Evolutionary conservation across 495 filamentous ascomycete species (phyloP).

Genomic region (Tuber indicum): DNA sequence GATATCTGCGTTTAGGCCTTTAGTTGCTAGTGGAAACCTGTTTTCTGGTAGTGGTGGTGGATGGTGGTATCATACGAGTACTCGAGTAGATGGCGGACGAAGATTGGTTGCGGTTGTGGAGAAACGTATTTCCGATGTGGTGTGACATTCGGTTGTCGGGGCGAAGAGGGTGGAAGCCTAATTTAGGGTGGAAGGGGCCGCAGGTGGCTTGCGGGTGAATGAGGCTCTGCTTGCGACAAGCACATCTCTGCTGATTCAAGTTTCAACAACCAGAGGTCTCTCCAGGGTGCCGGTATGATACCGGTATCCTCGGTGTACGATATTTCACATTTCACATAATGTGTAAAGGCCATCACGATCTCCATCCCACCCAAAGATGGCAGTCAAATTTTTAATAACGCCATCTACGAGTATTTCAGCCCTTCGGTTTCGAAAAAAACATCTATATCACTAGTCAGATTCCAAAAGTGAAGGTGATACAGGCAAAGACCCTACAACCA

Average conservation of each 20-base stretch:
- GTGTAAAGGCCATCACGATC: background rate
- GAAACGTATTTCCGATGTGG: background rate
- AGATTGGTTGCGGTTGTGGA: background rate
- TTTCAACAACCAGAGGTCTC: background rate
- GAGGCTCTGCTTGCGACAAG: background rate
- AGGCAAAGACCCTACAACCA: background rate
- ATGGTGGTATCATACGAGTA: background rate
- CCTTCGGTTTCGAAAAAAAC: background rate
- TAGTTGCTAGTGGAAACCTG: background rate
- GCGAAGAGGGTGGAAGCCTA: background rate
- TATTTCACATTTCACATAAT: background rate
- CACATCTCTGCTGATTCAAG: background rate
- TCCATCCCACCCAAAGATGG: background rate
- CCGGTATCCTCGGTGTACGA: background rate
- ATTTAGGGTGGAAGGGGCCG: background rate
- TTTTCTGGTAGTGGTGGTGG: background rate
- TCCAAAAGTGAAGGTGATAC: background rate
- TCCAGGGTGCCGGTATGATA: background rate
- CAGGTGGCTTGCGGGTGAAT: background rate
- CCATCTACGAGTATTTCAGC: background rate
- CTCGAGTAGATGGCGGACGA: background rate
- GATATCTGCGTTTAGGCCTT: background rate
- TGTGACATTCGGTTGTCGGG: background rate
- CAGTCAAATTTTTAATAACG: background rate
- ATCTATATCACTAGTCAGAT: background rate